phyloP scores from a whole-genome alignment of 352 stramenopile species.

The Pythium phragmitis region DNA sequence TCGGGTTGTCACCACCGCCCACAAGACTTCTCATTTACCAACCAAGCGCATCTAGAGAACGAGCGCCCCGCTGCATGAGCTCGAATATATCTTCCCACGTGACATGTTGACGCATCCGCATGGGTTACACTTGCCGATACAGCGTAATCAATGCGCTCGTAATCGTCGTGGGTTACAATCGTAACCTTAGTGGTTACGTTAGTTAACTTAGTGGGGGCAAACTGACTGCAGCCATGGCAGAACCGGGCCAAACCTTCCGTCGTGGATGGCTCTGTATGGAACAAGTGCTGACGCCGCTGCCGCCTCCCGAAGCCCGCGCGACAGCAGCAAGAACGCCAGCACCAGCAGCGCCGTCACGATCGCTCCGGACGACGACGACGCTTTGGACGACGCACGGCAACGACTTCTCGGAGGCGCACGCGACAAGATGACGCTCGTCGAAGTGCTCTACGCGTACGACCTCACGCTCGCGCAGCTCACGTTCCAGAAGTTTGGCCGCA shows the following conservation, averaged over 20 bases:
- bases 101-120: too few relatives aligned
- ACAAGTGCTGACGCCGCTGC: conserved; percentile 7
- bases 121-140: too few relatives aligned
- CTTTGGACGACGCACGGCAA: conserved; percentile 15
- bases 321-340: conserved; percentile 8
- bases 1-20: conserved; percentile 39
- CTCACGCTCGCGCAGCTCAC: conserved; percentile 66
- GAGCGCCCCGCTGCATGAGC: too few relatives aligned
- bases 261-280: conserved; percentile 30
- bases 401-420: conserved; percentile 11
- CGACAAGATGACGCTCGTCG: conserved; percentile 48
- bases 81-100: background rate
- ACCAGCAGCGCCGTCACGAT: conserved; percentile 7
- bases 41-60: conserved; percentile 11
- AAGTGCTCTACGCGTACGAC: conserved; percentile 73
- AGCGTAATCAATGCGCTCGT: too few relatives aligned
- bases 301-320: background rate
- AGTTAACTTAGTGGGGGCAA: conserved; percentile 21
- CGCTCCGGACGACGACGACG: background rate
- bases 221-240: background rate
- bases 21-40: conserved; percentile 23
- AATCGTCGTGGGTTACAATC: background rate
- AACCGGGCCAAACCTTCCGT: background rate
- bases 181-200: conserved; percentile 1
- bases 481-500: conserved; percentile 64